Base-by-base conservation (phyloP, 2,329 filamentous ascomycete genomes). In the Capronia americana region DNA sequence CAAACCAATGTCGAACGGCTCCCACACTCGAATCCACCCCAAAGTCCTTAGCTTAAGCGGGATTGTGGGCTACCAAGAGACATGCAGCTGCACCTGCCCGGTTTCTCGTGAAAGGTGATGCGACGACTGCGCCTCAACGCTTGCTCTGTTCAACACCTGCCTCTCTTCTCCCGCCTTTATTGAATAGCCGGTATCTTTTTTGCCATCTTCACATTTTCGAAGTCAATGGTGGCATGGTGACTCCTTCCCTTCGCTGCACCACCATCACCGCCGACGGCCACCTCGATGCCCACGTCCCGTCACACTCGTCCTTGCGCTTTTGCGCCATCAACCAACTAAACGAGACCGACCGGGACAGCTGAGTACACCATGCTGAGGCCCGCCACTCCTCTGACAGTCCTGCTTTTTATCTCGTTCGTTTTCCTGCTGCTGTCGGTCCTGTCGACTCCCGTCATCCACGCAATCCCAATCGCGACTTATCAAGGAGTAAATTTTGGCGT, bases 391-490 rank as follows among this genome's bases (percentile, higher is more conserved):
- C 83, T 99, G 77, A 89, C 93, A 73, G 83, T 97, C 72, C 82
- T 98, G 77, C 90, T 98, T 75, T 86, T 96, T 69, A 85, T 87
- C 75, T 93, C 94, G 71, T 97, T 99, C 79, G 90, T 85, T 69
- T 84, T 98, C 69, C 85, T 98, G 60, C 83, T 98, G 55, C 84
- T 99, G 46, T 92, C 93, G 55, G 92, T 93, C 46, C 82, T 99
- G n/a, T 97, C 94, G 1, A 93, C 92, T 0, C 95, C 95, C 20
- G 88, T 99, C 72, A 90, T 98, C 76, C 88, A 90, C 75, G 86
- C 84, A 28, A 96, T 99, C 55, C 92, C 93, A 10, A 84, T 99
- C 50, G 93, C 91, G 44, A 88, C 87, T 60, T 94, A 89, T 75
- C 81, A 89, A 50, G 88, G 90, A 73, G 87, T 92, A 72, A 89